phyloP scores from a whole-genome alignment of 78 protist species.

The Neovahlkampfia damariscottae region DNA sequence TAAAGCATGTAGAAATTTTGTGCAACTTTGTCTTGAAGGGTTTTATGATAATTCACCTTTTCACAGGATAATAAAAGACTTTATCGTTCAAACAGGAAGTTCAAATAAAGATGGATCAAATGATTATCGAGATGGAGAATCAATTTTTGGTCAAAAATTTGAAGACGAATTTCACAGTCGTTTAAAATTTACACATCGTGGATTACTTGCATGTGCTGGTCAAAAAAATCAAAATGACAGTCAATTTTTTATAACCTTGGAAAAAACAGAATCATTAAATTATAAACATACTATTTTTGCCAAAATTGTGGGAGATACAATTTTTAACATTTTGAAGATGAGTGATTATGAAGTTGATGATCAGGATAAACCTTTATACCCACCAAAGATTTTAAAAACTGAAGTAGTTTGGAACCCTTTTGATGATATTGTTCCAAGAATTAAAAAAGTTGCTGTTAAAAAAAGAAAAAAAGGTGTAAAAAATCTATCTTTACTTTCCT shows the following conservation, averaged over 20 bases:
- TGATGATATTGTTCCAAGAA: constrained; percentile 57
- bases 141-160: constrained; percentile 59
- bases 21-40: constrained; percentile 67
- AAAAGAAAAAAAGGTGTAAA: constrained; percentile 9
- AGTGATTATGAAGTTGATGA: constrained; percentile 56
- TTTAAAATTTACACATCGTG: constrained; percentile 38
- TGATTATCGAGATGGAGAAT: constrained; percentile 53
- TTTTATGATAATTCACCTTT: constrained; percentile 76
- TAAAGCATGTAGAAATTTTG: constrained; percentile 64
- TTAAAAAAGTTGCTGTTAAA: background rate
- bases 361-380: constrained; percentile 64
- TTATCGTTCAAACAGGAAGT: constrained; percentile 86
- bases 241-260: constrained; percentile 88
- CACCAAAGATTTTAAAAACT: constrained; percentile 27
- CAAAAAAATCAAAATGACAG: constrained; percentile 47
- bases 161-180: constrained; percentile 77
- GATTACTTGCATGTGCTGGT: constrained; percentile 35
- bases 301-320: constrained; percentile 56
- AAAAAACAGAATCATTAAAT: constrained; percentile 46
- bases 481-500: constrained; percentile 24
- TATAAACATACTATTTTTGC: constrained; percentile 85
- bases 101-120: constrained; percentile 43
- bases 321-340: constrained; percentile 50
- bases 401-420: constrained; percentile 79
- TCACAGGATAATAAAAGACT: constrained; percentile 68